Evolutionary conservation across 208 protist species (phyloP), one percentile per base, ranked within the genome.

Genomic region (Acanthamoeba culbertsoni): DNA sequence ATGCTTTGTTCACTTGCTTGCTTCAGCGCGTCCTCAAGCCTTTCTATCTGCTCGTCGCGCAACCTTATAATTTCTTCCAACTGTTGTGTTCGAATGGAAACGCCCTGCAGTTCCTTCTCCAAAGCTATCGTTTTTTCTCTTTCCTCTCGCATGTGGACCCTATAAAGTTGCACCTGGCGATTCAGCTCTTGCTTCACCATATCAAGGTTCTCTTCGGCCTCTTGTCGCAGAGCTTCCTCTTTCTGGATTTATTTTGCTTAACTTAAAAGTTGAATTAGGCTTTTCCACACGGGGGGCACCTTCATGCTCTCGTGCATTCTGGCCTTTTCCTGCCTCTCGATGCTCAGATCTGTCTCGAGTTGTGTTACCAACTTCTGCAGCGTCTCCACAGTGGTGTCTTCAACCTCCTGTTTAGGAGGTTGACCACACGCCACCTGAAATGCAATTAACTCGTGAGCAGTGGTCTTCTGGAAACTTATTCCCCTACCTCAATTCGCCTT

Each of bases 121-220:
- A 90, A 33, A 20, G 46, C 43, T 2, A 65, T 90, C 18, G 51
- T 48, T 28, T 68, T 68, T 33, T 90, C 82, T n/a, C 55, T n/a
- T 20, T 90, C 82, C 31, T 65, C 53, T 31, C 82, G 82, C 82
- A 90, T 59, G 35, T 65, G 82, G 31, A 68, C 82, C 53, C 42
- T 57, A 23, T 68, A 65, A 16, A 68, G 82, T 40, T 90, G 46
- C 51, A 59, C 37, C 55, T 90, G 82, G 55, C 55, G 46, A 68
- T 90, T 65, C 82, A 90, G 48, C 55, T 90, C 82, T 90, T 90
- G 82, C 55, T 90, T 59, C 55, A 90, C 82, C 82, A 90, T 16
- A 23, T 90, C 82, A 10, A 90, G 42, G 82, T 90, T 40, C 82
- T 90, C 53, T 33, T 90, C 82, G 26, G 55, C 82, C 31, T 90